Conservation (phyloP, 208 protist species). For the Naegleria lovaniensis region DNA sequence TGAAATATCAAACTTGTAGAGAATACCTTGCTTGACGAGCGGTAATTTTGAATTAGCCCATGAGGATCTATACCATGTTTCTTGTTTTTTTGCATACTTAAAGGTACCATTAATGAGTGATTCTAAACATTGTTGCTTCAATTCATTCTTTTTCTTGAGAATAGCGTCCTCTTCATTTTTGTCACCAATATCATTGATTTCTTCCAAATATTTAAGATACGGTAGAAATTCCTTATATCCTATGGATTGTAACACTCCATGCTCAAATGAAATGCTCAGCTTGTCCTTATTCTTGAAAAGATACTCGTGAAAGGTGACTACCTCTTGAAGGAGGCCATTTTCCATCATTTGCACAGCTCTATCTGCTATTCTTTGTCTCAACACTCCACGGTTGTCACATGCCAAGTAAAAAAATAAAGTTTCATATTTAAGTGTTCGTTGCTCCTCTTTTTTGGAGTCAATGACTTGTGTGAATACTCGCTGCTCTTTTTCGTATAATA, state of each 20-base stretch:
- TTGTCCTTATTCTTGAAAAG: background rate
- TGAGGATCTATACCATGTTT: background rate
- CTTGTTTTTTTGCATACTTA: slow-evolving; percentile 3
- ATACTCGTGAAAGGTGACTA: background rate
- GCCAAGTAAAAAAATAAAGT: background rate
- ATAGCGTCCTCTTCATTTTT: background rate
- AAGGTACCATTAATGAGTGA: background rate
- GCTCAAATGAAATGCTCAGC: background rate
- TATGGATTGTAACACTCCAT: background rate
- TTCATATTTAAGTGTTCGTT: background rate
- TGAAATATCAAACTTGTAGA: background rate
- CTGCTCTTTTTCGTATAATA: background rate
- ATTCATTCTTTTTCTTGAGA: background rate
- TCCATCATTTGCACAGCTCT: background rate
- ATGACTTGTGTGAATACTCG: background rate
- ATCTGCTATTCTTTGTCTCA: background rate
- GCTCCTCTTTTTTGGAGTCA: background rate
- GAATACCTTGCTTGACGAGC: background rate
- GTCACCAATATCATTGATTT: background rate
- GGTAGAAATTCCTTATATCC: slow-evolving; percentile 14
- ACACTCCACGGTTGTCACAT: background rate
- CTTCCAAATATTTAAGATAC: background rate
- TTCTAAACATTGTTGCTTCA: background rate
- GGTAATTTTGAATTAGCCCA: background rate
- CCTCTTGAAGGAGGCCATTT: background rate